Percentiles rank a stretch among this genome's conserved stretches.
Conservation (phyloP, 768 basidiomycete genomes). For the Termitomyces sp. region DNA sequence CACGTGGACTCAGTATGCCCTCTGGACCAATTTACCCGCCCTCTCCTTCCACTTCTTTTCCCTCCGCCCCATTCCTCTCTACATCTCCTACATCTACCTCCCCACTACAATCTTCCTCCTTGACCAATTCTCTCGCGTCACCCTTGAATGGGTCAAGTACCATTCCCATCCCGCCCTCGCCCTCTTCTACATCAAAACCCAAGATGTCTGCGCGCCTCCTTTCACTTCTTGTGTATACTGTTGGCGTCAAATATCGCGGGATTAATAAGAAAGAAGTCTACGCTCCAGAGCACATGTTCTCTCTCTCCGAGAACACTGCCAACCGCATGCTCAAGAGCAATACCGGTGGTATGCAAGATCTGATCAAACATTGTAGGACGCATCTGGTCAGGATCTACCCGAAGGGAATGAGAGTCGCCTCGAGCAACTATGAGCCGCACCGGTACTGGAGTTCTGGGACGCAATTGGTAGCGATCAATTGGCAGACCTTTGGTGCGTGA, state of each 20-base stretch:
- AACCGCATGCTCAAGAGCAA: slow-evolving; percentile 66
- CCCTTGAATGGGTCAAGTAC: slow-evolving; percentile 5
- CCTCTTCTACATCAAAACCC: slow-evolving; percentile 35
- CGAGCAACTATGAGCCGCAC: slow-evolving; percentile 89
- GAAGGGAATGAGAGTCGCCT: slow-evolving; percentile 74
- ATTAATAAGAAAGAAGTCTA: slow-evolving; percentile 89
- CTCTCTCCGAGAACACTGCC: slow-evolving; percentile 80
- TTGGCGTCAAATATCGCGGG: slow-evolving; percentile 92
- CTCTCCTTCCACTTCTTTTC: neutral
- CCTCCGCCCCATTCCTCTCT: neutral
- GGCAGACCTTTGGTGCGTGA: slow-evolving; percentile 87
- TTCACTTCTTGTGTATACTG: slow-evolving; percentile 87
- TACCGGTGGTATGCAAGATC: slow-evolving; percentile 19
- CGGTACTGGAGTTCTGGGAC: slow-evolving; percentile 88
- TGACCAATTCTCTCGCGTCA: neutral
- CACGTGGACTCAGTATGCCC: neutral
- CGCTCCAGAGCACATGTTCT: slow-evolving; percentile 85
- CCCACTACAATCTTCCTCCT: neutral
- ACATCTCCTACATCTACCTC: slow-evolving; percentile 1
- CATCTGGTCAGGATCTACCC: slow-evolving; percentile 91
- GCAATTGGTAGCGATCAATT: slow-evolving; percentile 93
- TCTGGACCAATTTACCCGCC: neutral
- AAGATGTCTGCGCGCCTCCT: slow-evolving; percentile 76
- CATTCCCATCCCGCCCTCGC: slow-evolving; percentile 9
- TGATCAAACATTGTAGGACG: slow-evolving; percentile 86